Base-by-base conservation (phyloP, 2,329 filamentous ascomycete genomes). In the Monilinia aucupariae region DNA sequence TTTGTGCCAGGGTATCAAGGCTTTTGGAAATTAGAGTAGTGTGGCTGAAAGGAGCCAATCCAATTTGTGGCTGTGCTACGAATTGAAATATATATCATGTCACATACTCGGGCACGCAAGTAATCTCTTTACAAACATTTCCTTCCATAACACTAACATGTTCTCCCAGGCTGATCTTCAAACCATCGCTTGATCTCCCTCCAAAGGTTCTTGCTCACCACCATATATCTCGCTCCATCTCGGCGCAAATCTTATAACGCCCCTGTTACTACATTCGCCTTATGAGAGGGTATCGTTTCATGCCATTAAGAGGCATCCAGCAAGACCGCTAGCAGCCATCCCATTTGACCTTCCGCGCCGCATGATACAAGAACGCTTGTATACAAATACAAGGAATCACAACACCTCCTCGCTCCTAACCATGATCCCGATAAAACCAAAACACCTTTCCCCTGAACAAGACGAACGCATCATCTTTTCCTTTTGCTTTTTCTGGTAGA, bases 401-500 rank as follows among this genome's bases (percentile, higher is more conserved):
- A 20, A 34, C 15, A 61, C 54, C 59, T 30, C 59, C 59, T 45
- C 49, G 39, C 50, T 61, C 27, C 20, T 43, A 17, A 37, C 39
- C 10, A 25, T n/a, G 3, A 45, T 61, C 20, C 27, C 55, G n/a
- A n/a, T n/a, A n/a, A n/a, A n/a, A n/a, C n/a, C n/a, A n/a, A n/a
- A n/a, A n/a, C n/a, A n/a, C n/a, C n/a, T n/a, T n/a, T n/a, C n/a
- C 30, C n/a, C 34, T 8, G 17, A 34, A 32, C 1, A 47, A 7
- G 8, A 22, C n/a, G 30, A 12, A 9, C 20, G 6, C 9, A 37
- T 59, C 63, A 73, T 64, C 68, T 68, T 47, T 71, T 72, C 22
- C 72, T 65, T 55, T 67, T 73, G 49, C 72, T 72, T 63, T 72
- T 73, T 48, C 71, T 62, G 9, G 68, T 50, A 22, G 63, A 54